These are phyloP conservation scores for Vachellia pachyceras DNA, from an alignment of 306 rosid genomes.

Conservation along the genomic window DNA sequence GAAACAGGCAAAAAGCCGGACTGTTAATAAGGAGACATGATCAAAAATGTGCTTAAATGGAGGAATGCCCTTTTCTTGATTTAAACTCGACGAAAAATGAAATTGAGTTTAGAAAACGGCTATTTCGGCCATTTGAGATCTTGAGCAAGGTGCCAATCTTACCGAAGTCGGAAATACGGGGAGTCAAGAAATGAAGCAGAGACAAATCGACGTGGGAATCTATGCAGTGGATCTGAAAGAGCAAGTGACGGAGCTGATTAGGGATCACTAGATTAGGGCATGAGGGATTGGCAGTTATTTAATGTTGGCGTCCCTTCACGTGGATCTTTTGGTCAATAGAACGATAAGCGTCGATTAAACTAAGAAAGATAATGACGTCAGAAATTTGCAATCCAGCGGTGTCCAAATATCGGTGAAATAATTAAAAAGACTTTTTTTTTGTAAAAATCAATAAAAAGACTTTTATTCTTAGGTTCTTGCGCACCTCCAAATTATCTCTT, in stretches of 20 bases:
- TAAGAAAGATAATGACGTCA: neutral
- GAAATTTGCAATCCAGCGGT: slow-evolving; percentile 2
- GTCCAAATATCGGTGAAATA: neutral
- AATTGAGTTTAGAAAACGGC: neutral
- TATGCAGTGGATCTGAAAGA: slow-evolving; percentile 30
- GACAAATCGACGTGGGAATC: neutral
- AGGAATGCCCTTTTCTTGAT: neutral
- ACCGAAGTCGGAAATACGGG: slow-evolving; percentile 40
- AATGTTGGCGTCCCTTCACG: slow-evolving; percentile 11
- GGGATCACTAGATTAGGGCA: slow-evolving; percentile 49
- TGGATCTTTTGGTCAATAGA: slow-evolving; percentile 28
- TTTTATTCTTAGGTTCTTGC: neutral
- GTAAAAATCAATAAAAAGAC: neutral
- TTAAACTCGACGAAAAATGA: slow-evolving; percentile 4
- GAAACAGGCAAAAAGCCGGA: slow-evolving; percentile 1
- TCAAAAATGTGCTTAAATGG: neutral
- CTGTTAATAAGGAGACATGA: neutral
- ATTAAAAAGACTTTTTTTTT: neutral
- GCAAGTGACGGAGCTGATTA: slow-evolving; percentile 41
- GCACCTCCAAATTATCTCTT: neutral
- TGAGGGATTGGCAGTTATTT: slow-evolving; percentile 19
- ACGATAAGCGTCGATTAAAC: slow-evolving; percentile 18
- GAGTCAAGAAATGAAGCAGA: slow-evolving; percentile 11
- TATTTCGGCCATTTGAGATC: slow-evolving; percentile 41
- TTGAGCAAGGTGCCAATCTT: slow-evolving; percentile 28